A percentile compares a stretch with the other conserved stretches of the same genome.
phyloP scores from a whole-genome alignment of 305 asterid genomes.

The Lippia alba region DNA sequence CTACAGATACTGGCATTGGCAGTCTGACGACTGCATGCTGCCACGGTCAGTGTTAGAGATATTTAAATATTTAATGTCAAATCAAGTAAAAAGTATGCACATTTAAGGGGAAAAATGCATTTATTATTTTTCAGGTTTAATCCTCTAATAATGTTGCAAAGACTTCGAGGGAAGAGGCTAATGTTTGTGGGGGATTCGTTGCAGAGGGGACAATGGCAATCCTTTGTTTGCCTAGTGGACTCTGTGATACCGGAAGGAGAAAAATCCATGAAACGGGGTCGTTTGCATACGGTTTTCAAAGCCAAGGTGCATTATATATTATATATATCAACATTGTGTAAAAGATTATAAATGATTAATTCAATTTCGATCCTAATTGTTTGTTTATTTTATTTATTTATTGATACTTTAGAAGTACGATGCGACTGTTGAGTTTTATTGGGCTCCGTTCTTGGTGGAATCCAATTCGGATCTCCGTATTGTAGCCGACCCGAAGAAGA shows the following conservation, averaged over 20 bases:
- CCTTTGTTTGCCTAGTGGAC: conserved; percentile 79
- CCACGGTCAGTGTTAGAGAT: conserved; percentile 56
- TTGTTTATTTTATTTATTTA: not conserved
- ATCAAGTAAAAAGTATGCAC: no score
- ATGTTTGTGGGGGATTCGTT: conserved; percentile 92
- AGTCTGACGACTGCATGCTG: conserved; percentile 85
- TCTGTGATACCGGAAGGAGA: conserved; percentile 66
- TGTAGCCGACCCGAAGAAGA: conserved; percentile 64
- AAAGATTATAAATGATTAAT: not conserved
- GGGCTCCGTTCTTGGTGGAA: conserved; percentile 94
- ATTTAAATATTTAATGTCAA: no score
- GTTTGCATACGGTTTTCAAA: conserved; percentile 62
- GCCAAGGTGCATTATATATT: conserved; percentile 54
- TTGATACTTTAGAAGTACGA: conserved; percentile 63
- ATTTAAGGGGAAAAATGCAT: not conserved
- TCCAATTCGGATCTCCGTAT: conserved; percentile 80
- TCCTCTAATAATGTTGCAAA: conserved; percentile 61
- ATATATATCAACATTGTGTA: not conserved
- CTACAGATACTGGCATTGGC: conserved; percentile 86
- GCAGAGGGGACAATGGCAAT: conserved; percentile 89
- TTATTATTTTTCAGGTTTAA: conserved; percentile 53
- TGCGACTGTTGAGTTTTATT: conserved; percentile 83
- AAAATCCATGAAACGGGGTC: conserved; percentile 75
- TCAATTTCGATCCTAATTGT: not conserved
- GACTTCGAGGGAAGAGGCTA: conserved; percentile 72